These are phyloP conservation scores for Liriodendron chinense DNA, from an alignment of 164 flowering plant species.

Conservation along the genomic window DNA sequence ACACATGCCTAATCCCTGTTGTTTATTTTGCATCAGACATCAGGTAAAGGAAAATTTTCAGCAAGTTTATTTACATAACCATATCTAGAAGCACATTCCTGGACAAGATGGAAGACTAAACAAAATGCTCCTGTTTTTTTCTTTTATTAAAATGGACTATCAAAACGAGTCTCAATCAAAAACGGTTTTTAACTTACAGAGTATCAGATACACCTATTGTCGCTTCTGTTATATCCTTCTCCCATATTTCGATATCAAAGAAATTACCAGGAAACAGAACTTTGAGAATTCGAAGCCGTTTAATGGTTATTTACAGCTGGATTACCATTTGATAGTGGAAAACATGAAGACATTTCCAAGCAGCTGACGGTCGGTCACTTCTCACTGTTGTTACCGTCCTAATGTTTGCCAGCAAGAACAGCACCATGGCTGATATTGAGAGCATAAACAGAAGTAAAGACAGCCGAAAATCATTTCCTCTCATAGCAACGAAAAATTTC, in stretches of 20 bases:
- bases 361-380: neutral
- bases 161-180: too few species aligned
- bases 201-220: neutral
- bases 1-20: too few species aligned
- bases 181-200: neutral
- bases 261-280: conserved; percentile 2
- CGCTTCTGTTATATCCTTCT: neutral
- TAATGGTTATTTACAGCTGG: neutral
- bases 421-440: neutral
- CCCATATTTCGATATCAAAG: neutral
- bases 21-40: too few species aligned
- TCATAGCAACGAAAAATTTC: neutral
- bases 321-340: neutral
- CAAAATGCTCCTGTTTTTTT: too few species aligned
- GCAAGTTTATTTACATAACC: too few species aligned
- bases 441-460: neutral
- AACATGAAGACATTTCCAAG: neutral
- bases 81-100: too few species aligned
- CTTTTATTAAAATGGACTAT: too few species aligned
- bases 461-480: neutral
- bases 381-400: neutral
- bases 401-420: neutral
- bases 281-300: neutral
- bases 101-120: too few species aligned
- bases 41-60: too few species aligned